Conservation (phyloP, 768 basidiomycete species). For the Leccinum boreale region DNA sequence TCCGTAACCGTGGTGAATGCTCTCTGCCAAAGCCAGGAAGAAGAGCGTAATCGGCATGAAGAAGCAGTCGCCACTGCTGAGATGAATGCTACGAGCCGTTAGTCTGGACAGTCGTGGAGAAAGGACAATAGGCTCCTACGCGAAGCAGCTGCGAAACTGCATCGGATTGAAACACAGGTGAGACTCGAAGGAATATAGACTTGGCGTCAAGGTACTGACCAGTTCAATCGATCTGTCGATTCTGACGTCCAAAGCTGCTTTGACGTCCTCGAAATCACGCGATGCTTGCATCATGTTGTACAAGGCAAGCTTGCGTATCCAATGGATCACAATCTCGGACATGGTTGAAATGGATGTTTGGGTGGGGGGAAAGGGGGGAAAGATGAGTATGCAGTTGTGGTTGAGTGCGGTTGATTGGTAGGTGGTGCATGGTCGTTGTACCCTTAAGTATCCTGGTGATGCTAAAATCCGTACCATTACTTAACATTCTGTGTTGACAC, state of each 20-base stretch:
- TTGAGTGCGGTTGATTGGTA: not conserved
- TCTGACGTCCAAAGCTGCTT: constrained; percentile 10
- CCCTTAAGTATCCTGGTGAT: not conserved
- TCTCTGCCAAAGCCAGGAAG: constrained; percentile 20
- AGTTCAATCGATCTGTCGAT: constrained; percentile 23
- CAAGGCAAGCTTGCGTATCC: constrained; percentile 10
- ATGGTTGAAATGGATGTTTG: not conserved
- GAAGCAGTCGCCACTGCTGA: constrained; percentile 4
- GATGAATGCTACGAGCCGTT: constrained; percentile 17
- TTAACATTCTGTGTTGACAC: not conserved
- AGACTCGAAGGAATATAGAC: not conserved
- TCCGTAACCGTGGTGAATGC: constrained; percentile 16
- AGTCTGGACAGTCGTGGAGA: not conserved
- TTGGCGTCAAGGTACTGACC: constrained; percentile 5
- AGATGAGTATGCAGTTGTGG: not conserved
- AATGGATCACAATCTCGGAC: not conserved
- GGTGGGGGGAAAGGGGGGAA: constrained; percentile 1
- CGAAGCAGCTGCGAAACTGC: constrained; percentile 15
- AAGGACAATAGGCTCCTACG: constrained; percentile 1
- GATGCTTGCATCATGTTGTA: constrained; percentile 18
- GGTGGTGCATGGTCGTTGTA: not conserved
- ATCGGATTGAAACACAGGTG: not conserved
- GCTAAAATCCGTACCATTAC: too few relatives aligned
- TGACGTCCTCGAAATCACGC: constrained; percentile 22
- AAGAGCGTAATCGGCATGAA: constrained; percentile 12